Percentiles rank a stretch among this genome's conserved stretches.
Conservation (phyloP, 1,284 basidiomycete genomes). For the Hemileia vastatrix region DNA sequence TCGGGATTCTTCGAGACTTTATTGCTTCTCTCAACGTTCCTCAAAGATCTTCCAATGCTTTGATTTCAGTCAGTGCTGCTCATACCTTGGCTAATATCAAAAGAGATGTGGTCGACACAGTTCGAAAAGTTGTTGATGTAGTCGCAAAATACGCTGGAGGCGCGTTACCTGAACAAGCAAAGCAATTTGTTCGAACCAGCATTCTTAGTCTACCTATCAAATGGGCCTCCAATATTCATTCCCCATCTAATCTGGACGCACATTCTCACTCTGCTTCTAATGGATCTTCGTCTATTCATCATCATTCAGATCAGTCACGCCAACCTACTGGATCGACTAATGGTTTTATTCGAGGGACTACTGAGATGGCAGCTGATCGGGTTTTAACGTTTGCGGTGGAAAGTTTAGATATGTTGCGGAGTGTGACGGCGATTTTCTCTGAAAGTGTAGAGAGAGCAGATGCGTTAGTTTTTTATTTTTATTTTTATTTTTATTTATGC, state of each 20-base stretch:
- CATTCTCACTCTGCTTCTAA: background rate
- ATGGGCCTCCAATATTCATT: constrained; percentile 54
- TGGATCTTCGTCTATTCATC: too few relatives aligned
- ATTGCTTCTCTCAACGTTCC: constrained; percentile 58
- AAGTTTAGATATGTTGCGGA: constrained; percentile 78
- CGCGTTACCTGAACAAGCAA: constrained; percentile 72
- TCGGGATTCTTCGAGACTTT: constrained; percentile 69
- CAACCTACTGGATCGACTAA: constrained; percentile 13
- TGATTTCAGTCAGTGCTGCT: constrained; percentile 53
- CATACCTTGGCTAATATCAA: constrained; percentile 63
- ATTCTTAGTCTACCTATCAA: constrained; percentile 69
- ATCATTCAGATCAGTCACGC: too few relatives aligned
- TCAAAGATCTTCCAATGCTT: constrained; percentile 46
- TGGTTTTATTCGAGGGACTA: constrained; percentile 48
- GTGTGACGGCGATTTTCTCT: constrained; percentile 72
- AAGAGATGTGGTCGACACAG: constrained; percentile 70
- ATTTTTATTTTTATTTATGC: background rate
- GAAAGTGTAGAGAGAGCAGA: constrained; percentile 81
- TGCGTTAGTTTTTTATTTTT: constrained; percentile 52
- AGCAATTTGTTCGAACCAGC: constrained; percentile 63
- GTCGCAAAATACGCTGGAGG: constrained; percentile 74
- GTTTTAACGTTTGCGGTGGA: constrained; percentile 77
- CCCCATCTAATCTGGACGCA: constrained; percentile 8
- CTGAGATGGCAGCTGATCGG: constrained; percentile 61
- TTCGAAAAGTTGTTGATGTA: constrained; percentile 77